Base-by-base conservation (phyloP, 2,329 filamentous ascomycete species). In the Chaetomiaceae sp. region DNA sequence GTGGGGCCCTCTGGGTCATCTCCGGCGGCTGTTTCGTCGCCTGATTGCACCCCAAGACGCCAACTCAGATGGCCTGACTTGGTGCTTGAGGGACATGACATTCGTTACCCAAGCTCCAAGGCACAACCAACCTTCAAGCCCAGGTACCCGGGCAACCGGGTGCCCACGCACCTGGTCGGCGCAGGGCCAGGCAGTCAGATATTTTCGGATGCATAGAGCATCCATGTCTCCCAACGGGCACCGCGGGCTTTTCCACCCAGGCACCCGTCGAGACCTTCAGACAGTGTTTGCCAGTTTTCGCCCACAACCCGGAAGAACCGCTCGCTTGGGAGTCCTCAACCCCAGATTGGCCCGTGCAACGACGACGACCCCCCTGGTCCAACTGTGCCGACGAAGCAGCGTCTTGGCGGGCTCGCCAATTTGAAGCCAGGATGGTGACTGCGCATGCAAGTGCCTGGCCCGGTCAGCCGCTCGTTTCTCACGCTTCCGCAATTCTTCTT, bases 391-490 rank as follows among this genome's bases (percentile, higher is more conserved):
- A 52, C 51, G 47, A 31, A 39, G 43, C 20, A 41, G 41, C 14
- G 43, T 27, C 55, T 57, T 55, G 55, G 55, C 53, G 41, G 27
- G 43, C 47, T 54, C 49, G 52, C 46, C 27, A 48, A 31, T 27
- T 23, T 10, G 51, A 20, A 50, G 42, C 44, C 40, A 35, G 51
- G 48, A 43, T 49, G 39, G 34, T 23, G 27, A 41, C 27, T 46
- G 49, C 38, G 27, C 34, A 37, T 57, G 56, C 56, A 58, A 58
- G 56, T 60, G 56, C 55, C 58, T 60, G 54, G 54, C 56, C 56
- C 51, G 44, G 52, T 44, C 48, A 53, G 3, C 48, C 35, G 42
- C 49, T 56, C 53, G 54, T 57, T 40, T 54, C 34, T 45, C 47
- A 25, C 50, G 44, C 35, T 55, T 51, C 56, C 56, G 50, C 53